Conservation (phyloP, 352 stramenopile species). For the Phytophthora sansomeana region DNA sequence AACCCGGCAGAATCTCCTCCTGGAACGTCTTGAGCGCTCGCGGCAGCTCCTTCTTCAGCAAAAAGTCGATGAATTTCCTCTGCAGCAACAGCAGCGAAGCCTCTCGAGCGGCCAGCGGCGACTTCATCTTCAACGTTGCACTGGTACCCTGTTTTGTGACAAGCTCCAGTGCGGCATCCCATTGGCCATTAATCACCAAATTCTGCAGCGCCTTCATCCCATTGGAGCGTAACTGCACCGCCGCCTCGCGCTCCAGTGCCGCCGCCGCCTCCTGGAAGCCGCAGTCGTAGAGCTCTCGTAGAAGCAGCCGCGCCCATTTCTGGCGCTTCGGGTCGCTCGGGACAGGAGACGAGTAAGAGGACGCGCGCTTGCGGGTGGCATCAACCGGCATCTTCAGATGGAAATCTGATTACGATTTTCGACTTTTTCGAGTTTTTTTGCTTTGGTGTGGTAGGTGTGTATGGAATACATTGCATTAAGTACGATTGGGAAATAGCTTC, state of each 20-base stretch:
- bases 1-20: conserved; percentile 67
- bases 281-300: conserved; percentile 82
- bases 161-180: conserved; percentile 63
- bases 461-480: too few species aligned
- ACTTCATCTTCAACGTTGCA: conserved; percentile 52
- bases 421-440: too few species aligned
- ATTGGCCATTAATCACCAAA: conserved; percentile 48
- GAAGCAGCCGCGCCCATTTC: conserved; percentile 79
- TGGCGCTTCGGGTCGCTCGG: not conserved
- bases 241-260: conserved; percentile 66
- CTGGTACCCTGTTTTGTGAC: conserved; percentile 24
- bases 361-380: conserved; percentile 40
- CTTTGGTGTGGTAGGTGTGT: too few species aligned
- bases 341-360: not conserved
- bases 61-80: conserved; percentile 69
- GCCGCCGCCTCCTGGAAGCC: conserved; percentile 51
- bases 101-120: conserved; percentile 41
- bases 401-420: conserved; percentile 10
- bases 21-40: conserved; percentile 68
- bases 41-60: conserved; percentile 49
- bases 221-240: conserved; percentile 58
- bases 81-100: conserved; percentile 65
- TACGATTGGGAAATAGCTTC: too few species aligned
- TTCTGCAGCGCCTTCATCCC: conserved; percentile 63
- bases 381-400: conserved; percentile 13